These are phyloP conservation scores for Monsonia emarginata DNA, from an alignment of 441 rosid species.

Conservation along the genomic window DNA sequence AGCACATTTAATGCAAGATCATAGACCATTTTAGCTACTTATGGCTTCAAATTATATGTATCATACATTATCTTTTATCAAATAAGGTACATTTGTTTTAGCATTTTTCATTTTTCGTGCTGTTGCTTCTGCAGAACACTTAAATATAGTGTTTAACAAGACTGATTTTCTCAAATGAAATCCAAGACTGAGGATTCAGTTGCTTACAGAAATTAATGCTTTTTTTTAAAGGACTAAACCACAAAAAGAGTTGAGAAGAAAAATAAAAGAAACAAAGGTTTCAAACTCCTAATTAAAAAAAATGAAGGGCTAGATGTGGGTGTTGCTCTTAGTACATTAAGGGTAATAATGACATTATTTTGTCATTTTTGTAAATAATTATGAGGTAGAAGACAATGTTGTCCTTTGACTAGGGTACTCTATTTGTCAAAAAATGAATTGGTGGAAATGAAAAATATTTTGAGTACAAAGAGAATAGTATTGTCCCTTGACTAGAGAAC, in stretches of 20 bases:
- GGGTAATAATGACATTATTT: conserved; percentile 14
- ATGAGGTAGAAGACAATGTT: conserved; percentile 17
- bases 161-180: too few relatives aligned
- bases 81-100: background rate
- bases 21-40: background rate
- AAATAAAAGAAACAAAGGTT: too few relatives aligned
- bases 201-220: too few relatives aligned
- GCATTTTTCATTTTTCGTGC: too few relatives aligned
- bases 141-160: too few relatives aligned
- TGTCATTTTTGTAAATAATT: conserved; percentile 1
- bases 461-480: background rate
- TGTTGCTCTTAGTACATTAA: background rate
- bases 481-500: background rate
- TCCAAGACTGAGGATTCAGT: too few relatives aligned
- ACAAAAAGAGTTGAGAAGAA: too few relatives aligned
- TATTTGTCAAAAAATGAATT: background rate
- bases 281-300: too few relatives aligned
- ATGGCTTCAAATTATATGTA: background rate
- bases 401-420: conserved; percentile 18
- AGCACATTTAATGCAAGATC: conserved; percentile 5
- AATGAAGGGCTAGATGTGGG: conserved; percentile 13
- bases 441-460: background rate
- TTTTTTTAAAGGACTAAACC: too few relatives aligned
- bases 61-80: background rate
- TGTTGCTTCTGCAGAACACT: background rate